A percentile compares a stretch with the other conserved stretches of the same genome.
These are phyloP conservation scores for Leptographium wingfieldii DNA, from an alignment of 2,329 filamentous ascomycete species.

Conservation along the genomic window DNA sequence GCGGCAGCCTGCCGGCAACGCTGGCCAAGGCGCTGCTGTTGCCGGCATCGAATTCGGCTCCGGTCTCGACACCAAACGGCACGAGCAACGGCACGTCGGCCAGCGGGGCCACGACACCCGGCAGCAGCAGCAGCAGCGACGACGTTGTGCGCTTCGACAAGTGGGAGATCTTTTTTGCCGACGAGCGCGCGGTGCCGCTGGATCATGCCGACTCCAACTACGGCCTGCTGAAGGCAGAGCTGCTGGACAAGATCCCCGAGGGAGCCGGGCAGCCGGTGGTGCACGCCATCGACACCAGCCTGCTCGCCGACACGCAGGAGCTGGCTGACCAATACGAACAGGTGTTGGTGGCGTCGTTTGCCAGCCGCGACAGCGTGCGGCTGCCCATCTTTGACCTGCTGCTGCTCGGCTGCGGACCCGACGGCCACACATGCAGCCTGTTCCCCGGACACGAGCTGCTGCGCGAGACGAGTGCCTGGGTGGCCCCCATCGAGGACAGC, in stretches of 20 bases:
- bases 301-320: constrained; percentile 71
- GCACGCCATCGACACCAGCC: constrained; percentile 57
- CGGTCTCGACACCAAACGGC: not conserved
- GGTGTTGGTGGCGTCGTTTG: constrained; percentile 71
- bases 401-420: constrained; percentile 84
- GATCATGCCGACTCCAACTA: constrained; percentile 94
- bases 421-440: constrained; percentile 93
- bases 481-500: constrained; percentile 80
- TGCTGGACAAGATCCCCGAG: constrained; percentile 75
- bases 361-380: constrained; percentile 84
- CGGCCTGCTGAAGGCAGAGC: constrained; percentile 69
- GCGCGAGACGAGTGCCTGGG: constrained; percentile 81
- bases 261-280: constrained; percentile 55
- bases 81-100: not conserved
- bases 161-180: constrained; percentile 98
- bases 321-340: constrained; percentile 91
- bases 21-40: constrained; percentile 73
- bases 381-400: constrained; percentile 91
- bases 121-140: constrained; percentile 23
- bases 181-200: constrained; percentile 88
- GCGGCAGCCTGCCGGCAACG: constrained; percentile 80
- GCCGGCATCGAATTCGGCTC: constrained; percentile 25
- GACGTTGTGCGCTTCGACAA: constrained; percentile 65
- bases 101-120: not conserved
- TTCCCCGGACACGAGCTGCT: constrained; percentile 85